Percentiles rank a stretch among this genome's conserved stretches.
These are phyloP conservation scores for Darksidea phi DNA, from an alignment of 495 filamentous ascomycete genomes.

Conservation along the genomic window DNA sequence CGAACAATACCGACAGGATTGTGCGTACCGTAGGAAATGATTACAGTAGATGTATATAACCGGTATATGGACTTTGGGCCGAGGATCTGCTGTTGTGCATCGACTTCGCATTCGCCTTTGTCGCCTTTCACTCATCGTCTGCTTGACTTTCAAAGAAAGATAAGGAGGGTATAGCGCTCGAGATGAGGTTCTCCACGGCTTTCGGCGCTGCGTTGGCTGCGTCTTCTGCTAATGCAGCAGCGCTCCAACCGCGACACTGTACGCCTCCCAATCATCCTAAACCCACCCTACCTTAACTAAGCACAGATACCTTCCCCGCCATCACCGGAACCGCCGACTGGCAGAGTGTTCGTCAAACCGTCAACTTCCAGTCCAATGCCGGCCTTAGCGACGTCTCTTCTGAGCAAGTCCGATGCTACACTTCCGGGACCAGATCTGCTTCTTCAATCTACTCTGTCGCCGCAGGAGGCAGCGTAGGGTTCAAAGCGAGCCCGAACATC, in stretches of 20 bases:
- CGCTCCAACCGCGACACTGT: constrained; percentile 30
- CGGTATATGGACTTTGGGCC: background rate
- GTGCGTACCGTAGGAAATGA: constrained; percentile 2
- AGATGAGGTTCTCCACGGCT: constrained; percentile 21
- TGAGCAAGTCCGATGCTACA: constrained; percentile 52
- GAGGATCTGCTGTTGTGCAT: background rate
- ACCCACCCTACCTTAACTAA: background rate
- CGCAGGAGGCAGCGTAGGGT: constrained; percentile 48
- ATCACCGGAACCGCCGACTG: constrained; percentile 43
- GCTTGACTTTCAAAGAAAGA: no score
- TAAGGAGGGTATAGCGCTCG: background rate
- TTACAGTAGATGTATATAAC: constrained; percentile 2
- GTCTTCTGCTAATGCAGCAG: constrained; percentile 16
- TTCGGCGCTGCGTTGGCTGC: constrained; percentile 7
- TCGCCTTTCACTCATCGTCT: no score
- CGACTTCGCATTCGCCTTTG: no score
- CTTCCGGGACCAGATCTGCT: constrained; percentile 43
- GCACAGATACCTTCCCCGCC: constrained; percentile 32
- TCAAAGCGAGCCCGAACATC: constrained; percentile 49
- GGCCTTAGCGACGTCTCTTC: constrained; percentile 53
- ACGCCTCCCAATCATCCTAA: background rate
- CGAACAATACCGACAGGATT: background rate
- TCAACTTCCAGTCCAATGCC: constrained; percentile 55
- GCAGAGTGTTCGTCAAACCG: constrained; percentile 53
- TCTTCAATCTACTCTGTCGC: constrained; percentile 45